Percentiles rank a stretch among this genome's conserved stretches.
Evolutionary conservation across 441 rosid genomes (phyloP).

Genomic region (Melastoma candidum): DNA sequence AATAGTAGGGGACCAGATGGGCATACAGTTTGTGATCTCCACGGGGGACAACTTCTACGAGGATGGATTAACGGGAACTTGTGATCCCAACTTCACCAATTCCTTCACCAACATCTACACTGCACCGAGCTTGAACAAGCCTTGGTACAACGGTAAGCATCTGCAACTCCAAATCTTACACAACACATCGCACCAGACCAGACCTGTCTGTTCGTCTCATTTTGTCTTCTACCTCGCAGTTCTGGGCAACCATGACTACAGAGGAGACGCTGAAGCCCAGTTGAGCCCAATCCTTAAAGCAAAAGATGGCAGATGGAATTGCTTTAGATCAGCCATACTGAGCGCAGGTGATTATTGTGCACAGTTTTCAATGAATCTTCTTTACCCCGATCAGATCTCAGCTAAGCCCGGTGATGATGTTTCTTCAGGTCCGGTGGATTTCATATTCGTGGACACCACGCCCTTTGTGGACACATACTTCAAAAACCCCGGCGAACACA

Average conservation of each 20-base stretch:
- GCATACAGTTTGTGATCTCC: conserved; percentile 21
- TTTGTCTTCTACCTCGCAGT: conserved; percentile 13
- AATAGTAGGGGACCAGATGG: conserved; percentile 16
- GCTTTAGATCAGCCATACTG: conserved; percentile 25
- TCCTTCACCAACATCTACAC: conserved; percentile 27
- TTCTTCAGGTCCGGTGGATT: conserved; percentile 24
- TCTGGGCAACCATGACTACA: conserved; percentile 39
- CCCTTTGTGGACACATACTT: conserved; percentile 32
- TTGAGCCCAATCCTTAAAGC: conserved; percentile 19
- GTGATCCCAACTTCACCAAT: conserved; percentile 17
- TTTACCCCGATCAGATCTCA: background rate
- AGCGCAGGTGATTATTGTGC: conserved; percentile 14
- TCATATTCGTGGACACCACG: conserved; percentile 36
- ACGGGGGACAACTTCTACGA: conserved; percentile 30
- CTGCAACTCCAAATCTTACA: background rate
- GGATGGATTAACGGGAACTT: conserved; percentile 15
- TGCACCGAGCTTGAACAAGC: conserved; percentile 21
- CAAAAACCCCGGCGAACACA: conserved; percentile 13
- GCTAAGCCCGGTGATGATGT: background rate
- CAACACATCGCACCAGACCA: background rate
- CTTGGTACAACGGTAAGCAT: conserved; percentile 26
- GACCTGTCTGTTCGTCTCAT: too few relatives aligned
- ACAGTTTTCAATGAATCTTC: background rate
- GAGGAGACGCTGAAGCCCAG: conserved; percentile 28
- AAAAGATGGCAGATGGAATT: conserved; percentile 29